These are phyloP conservation scores for Corynespora cassiicola DNA, from an alignment of 2,329 filamentous ascomycete species.

Conservation along the genomic window DNA sequence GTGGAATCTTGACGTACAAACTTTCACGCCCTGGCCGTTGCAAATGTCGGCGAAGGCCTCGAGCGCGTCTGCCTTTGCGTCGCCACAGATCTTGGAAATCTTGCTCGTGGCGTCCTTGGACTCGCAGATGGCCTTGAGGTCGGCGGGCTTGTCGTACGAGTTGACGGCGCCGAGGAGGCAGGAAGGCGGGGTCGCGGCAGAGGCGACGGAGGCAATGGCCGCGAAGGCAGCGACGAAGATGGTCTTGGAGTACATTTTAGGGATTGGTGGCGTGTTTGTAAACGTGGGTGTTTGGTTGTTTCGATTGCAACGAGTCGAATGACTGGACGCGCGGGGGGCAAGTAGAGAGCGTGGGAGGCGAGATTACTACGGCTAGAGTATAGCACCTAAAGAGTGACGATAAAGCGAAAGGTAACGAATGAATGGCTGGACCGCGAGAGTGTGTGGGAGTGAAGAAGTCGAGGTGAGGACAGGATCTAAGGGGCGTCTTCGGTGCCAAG, in stretches of 20 bases:
- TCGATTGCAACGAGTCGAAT: slow-evolving; percentile 8
- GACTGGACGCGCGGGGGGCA: not conserved
- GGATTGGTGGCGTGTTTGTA: not conserved
- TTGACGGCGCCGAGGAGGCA: slow-evolving; percentile 41
- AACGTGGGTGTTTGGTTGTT: slow-evolving; percentile 2
- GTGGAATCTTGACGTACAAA: too few relatives aligned
- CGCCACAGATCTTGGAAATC: slow-evolving; percentile 31
- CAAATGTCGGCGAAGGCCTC: slow-evolving; percentile 36
- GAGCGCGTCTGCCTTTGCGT: slow-evolving; percentile 28
- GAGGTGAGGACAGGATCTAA: not conserved
- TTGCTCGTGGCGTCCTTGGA: slow-evolving; percentile 29
- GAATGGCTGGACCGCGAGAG: slow-evolving; percentile 16
- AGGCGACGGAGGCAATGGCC: slow-evolving; percentile 31
- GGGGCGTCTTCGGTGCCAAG: too few relatives aligned
- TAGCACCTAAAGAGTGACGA: slow-evolving; percentile 22
- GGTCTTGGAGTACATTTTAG: slow-evolving; percentile 36
- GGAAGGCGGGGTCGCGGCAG: slow-evolving; percentile 29
- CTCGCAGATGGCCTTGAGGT: slow-evolving; percentile 35
- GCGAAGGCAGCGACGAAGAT: slow-evolving; percentile 31
- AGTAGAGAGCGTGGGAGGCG: slow-evolving; percentile 11
- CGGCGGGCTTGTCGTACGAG: slow-evolving; percentile 30
- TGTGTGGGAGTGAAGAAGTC: slow-evolving; percentile 5
- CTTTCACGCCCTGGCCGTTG: slow-evolving; percentile 30
- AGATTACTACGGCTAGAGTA: not conserved
- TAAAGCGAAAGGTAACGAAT: slow-evolving; percentile 16